These are phyloP conservation scores for Scutellaria minor DNA, from an alignment of 257 asterid genomes.

Conservation along the genomic window DNA sequence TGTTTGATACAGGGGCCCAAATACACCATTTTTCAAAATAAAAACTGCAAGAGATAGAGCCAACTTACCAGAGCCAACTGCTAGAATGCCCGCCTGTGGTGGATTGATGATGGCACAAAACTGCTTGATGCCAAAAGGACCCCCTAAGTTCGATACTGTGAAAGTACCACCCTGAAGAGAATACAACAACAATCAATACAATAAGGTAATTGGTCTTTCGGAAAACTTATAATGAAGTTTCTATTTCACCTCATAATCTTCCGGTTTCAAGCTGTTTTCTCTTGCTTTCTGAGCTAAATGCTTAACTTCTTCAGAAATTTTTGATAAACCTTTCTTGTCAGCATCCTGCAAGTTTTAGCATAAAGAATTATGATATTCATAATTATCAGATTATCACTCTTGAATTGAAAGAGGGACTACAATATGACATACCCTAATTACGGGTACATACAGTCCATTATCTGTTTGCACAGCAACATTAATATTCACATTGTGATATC, in stretches of 20 bases:
- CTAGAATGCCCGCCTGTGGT: conserved; percentile 95
- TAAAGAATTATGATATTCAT: conserved; percentile 18
- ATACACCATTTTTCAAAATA: neutral
- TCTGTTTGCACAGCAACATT: conserved; percentile 99
- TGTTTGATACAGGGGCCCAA: neutral
- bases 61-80: conserved; percentile 86
- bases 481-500: conserved; percentile 82
- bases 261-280: conserved; percentile 89
- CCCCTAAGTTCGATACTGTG: conserved; percentile 90
- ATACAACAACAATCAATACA: conserved; percentile 11
- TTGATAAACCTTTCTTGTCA: conserved; percentile 91
- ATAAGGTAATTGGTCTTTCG: neutral
- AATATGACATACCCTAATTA: conserved; percentile 61
- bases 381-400: conserved; percentile 18
- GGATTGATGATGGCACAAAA: conserved; percentile 97
- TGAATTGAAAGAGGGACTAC: conserved; percentile 5
- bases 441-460: conserved; percentile 87
- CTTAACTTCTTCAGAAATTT: conserved; percentile 86
- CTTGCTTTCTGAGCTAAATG: conserved; percentile 81
- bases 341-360: conserved; percentile 71
- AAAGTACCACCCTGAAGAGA: conserved; percentile 89
- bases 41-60: conserved; percentile 11
- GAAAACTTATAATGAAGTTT: neutral
- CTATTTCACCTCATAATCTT: conserved; percentile 81
- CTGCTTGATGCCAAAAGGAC: conserved; percentile 97